phyloP scores from a whole-genome alignment of 2,329 filamentous ascomycete species.

The Pseudogymnoascus sp. region DNA sequence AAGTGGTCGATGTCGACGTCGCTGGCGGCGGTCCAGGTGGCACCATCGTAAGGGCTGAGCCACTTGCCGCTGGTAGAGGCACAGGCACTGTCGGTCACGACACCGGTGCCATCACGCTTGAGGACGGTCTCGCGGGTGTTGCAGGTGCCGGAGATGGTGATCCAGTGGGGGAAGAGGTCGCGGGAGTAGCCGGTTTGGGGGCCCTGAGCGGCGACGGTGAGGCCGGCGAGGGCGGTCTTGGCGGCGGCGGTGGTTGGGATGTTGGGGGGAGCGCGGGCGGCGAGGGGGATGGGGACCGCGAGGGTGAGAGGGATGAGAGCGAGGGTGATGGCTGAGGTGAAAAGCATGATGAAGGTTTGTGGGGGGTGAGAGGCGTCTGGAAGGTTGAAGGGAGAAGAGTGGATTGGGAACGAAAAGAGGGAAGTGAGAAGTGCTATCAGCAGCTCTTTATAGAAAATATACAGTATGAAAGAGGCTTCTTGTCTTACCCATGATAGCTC shows the following conservation, averaged over 20 bases:
- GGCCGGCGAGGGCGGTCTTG: slow-evolving; percentile 44
- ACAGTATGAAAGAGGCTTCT: not conserved
- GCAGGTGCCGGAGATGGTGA: slow-evolving; percentile 55
- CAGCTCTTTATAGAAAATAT: not conserved
- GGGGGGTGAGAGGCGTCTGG: not conserved
- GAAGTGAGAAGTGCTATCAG: not conserved
- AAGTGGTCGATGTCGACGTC: slow-evolving; percentile 79
- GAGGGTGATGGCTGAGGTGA: slow-evolving; percentile 12
- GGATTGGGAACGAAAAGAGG: not conserved
- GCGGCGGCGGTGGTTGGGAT: slow-evolving; percentile 54
- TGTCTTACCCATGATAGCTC: slow-evolving; percentile 6
- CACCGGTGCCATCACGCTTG: slow-evolving; percentile 60
- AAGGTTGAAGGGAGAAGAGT: not conserved
- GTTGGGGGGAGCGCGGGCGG: slow-evolving; percentile 42
- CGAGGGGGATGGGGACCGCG: slow-evolving; percentile 15
- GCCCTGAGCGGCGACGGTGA: slow-evolving; percentile 49
- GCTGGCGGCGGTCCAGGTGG: slow-evolving; percentile 54
- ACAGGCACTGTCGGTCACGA: slow-evolving; percentile 52
- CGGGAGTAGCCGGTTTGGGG: slow-evolving; percentile 53
- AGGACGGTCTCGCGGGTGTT: slow-evolving; percentile 66
- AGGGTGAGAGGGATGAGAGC: slow-evolving; percentile 13
- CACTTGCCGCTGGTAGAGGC: slow-evolving; percentile 57
- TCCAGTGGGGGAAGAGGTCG: slow-evolving; percentile 64
- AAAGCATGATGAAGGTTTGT: slow-evolving; percentile 14
- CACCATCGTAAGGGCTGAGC: slow-evolving; percentile 66